A percentile compares a stretch with the other conserved stretches of the same genome.
phyloP scores from a whole-genome alignment of 2,329 filamentous ascomycete genomes.

The Elsinoe fawcettii region DNA sequence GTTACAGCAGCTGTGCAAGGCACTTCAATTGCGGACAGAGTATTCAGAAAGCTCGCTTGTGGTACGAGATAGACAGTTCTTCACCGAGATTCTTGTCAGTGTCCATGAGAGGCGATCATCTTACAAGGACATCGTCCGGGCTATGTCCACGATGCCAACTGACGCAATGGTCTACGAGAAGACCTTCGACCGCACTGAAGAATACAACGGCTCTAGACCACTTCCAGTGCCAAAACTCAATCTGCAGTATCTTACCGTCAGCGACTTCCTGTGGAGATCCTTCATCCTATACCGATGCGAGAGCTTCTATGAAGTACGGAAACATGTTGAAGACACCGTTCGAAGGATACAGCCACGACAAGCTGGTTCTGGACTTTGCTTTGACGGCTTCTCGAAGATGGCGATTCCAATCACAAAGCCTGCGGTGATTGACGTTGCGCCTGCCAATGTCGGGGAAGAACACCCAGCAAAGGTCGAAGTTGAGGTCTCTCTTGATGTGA shows the following conservation, averaged over 20 bases:
- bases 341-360: conserved; percentile 67
- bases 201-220: conserved; percentile 78
- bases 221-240: conserved; percentile 91
- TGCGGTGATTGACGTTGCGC: conserved; percentile 77
- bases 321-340: conserved; percentile 77
- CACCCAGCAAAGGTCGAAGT: conserved; percentile 78
- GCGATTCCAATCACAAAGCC: conserved; percentile 79
- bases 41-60: conserved; percentile 69
- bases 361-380: conserved; percentile 58
- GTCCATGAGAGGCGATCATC: conserved; percentile 69
- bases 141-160: conserved; percentile 72
- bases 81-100: conserved; percentile 64
- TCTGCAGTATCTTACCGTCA: conserved; percentile 86
- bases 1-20: conserved; percentile 57
- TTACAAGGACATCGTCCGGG: conserved; percentile 70
- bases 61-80: conserved; percentile 54
- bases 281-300: conserved; percentile 84
- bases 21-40: conserved; percentile 69
- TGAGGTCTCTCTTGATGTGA: conserved; percentile 78
- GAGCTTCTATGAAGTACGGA: conserved; percentile 86
- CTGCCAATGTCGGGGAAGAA: conserved; percentile 72
- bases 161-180: conserved; percentile 74
- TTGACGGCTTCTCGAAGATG: conserved; percentile 85
- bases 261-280: conserved; percentile 94
- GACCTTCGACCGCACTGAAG: conserved; percentile 70